Conservation (phyloP, 495 filamentous ascomycete genomes). For the Hypoxylon lienhwacheense region DNA sequence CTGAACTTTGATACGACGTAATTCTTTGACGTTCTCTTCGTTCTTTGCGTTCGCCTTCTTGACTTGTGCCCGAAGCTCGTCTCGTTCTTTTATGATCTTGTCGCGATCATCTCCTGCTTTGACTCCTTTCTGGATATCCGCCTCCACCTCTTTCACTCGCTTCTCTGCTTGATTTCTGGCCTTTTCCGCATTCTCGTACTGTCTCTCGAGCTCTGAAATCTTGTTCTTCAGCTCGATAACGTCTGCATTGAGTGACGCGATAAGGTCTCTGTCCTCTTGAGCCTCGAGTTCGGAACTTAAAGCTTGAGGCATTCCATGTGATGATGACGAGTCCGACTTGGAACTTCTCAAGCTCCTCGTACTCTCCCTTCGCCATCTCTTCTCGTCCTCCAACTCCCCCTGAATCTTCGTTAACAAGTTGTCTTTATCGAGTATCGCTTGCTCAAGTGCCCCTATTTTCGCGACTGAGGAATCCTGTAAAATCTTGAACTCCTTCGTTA, state of each 20-base stretch:
- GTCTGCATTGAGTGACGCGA: neutral
- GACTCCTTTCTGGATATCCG: neutral
- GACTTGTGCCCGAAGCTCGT: conserved; percentile 1
- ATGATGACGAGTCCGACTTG: neutral
- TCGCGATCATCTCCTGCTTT: too few relatives aligned
- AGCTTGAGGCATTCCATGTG: neutral
- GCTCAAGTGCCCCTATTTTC: too few relatives aligned
- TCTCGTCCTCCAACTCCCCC: too few relatives aligned
- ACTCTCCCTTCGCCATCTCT: too few relatives aligned
- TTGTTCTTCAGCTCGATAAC: neutral
- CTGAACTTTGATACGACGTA: neutral
- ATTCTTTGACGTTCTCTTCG: neutral
- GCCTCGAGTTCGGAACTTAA: neutral
- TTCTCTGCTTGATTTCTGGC: too few relatives aligned
- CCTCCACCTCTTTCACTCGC: neutral
- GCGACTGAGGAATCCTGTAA: too few relatives aligned
- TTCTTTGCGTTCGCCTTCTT: neutral
- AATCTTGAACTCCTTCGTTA: too few relatives aligned
- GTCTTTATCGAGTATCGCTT: too few relatives aligned
- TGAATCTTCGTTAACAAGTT: too few relatives aligned
- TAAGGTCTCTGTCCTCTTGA: neutral
- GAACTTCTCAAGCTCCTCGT: too few relatives aligned
- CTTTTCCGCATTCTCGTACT: neutral
- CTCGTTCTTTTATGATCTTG: neutral
- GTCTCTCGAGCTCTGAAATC: neutral